Base-by-base conservation (phyloP, 768 basidiomycete genomes). In the Terana coerulea region DNA sequence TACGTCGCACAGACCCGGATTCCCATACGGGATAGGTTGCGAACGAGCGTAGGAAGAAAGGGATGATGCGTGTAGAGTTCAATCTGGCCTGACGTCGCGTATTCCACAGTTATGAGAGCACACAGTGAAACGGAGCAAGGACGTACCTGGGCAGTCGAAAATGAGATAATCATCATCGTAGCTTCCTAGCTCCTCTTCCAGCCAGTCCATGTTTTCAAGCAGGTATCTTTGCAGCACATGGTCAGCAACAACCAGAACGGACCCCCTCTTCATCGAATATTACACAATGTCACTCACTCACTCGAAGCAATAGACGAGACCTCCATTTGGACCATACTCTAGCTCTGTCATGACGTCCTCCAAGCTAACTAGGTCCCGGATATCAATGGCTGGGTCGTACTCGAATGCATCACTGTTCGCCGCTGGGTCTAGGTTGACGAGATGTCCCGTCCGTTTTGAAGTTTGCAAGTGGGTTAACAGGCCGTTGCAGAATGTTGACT, bases 21-120 rank as follows among this genome's bases (percentile, higher is more conserved):
- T 40, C 88, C 86, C 66, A 95, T 76, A 43, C 84, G 77, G 59
- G 78, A 69, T 55, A 92, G 68, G 64, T 85, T 74, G 67, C 83
- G 78, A n/a, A 90, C 88, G 33, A 99, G 83, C 5, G 86, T 82
- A 0, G 97, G 95, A 33, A 99, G 81, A 68, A 99, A 92, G 0
- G 95, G 94, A 62, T 98, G 93, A 69, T 99, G 97, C 2, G 97
- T 98, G 67, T 98, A 98, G 15, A 99, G 78, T 69, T 99, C 97
- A 62, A 99, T 99, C 70, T 99, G 97, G 30, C 95, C 94, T 93
- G 40, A 47, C 19, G 26, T 29, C n/a, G n/a, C n/a, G 43, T 24
- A 40, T 31, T 52, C 33, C 7, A 14, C 21, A 5, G 15, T 33
- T 5, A 40, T 40, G 3, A 40, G 39, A 8, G 9, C 39, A 3